Evolutionary conservation across 2,329 filamentous ascomycete species (phyloP), one percentile per base, ranked within the genome.

Genomic region (Xylariaceae sp.): DNA sequence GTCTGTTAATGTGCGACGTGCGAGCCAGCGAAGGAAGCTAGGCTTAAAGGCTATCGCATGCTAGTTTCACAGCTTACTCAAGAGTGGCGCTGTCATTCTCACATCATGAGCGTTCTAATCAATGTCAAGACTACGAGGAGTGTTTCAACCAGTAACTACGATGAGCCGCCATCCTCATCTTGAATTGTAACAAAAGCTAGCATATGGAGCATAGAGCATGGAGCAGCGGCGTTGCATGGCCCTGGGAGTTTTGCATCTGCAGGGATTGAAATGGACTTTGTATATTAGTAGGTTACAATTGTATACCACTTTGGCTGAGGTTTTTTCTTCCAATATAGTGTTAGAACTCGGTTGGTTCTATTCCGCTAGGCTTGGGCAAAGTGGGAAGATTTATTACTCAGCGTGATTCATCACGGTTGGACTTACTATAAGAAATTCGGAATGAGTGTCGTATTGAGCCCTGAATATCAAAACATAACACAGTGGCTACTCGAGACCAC

Each of bases 1-100:
- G n/a, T 33, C 52, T 21, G 32, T 30, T 11, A 42, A 15, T 33
- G 35, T 54, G 8, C 56, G 61, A 37, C 63, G 64, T 21, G 62
- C 62, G 24, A 50, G 50, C 9, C 59, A 62, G 33, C 55, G 59
- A 52, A 60, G 58, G 33, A 61, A 59, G 15, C 55, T 51, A 5
- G 64, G 57, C 32, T 30, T 62, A 21, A 66, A 60, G 43, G 57
- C 50, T 35, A 41, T 44, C 18, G 30, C 29, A 16, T 55, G 57
- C 43, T 60, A 60, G 41, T 8, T 24, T 4, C 24, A 21, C 4
- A 7, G n/a, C 24, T 33, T 41, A 2, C 8, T 20, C 33, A 23
- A 15, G 11, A 21, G 8, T 39, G 11, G 8, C 10, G 24, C 23
- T 4, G 9, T 24, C n/a, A 32, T 16, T 32, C 40, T 39, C 7